Evolutionary conservation across 208 protist species (phyloP).

Genomic region (Crithidia brevicula): DNA sequence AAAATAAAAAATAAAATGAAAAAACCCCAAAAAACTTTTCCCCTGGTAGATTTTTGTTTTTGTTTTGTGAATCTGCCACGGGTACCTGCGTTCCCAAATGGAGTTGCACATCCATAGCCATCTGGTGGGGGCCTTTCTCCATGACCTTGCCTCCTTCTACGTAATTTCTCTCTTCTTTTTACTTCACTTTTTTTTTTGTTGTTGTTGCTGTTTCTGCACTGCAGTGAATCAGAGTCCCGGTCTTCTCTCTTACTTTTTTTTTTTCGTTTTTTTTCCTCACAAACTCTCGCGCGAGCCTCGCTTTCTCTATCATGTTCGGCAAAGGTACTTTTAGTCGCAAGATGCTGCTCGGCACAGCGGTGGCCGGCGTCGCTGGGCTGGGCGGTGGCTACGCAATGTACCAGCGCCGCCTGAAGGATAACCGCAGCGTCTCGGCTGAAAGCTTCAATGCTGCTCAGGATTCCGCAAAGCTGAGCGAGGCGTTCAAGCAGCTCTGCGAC

Average conservation of each 20-base stretch:
- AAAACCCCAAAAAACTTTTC: no score
- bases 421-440: constrained; percentile 75
- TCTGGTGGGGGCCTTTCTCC: no score
- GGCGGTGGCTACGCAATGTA: constrained; percentile 76
- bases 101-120: no score
- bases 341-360: constrained; percentile 36
- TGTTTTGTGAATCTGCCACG: no score
- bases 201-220: not conserved
- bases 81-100: no score
- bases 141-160: no score
- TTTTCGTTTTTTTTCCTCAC: constrained; percentile 1
- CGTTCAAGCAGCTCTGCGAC: constrained; percentile 56
- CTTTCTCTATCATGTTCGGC: no score
- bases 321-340: constrained; percentile 57
- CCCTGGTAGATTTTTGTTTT: no score
- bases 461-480: constrained; percentile 45
- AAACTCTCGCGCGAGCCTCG: no score
- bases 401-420: constrained; percentile 77
- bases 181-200: not conserved
- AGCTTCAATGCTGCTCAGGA: constrained; percentile 81
- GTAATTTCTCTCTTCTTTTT: no score
- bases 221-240: not conserved
- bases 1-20: no score
- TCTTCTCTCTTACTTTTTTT: constrained; percentile 1
- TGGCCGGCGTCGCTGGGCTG: constrained; percentile 36